Conservation (phyloP, 345 rosid species). For the Hypericum perforatum region DNA sequence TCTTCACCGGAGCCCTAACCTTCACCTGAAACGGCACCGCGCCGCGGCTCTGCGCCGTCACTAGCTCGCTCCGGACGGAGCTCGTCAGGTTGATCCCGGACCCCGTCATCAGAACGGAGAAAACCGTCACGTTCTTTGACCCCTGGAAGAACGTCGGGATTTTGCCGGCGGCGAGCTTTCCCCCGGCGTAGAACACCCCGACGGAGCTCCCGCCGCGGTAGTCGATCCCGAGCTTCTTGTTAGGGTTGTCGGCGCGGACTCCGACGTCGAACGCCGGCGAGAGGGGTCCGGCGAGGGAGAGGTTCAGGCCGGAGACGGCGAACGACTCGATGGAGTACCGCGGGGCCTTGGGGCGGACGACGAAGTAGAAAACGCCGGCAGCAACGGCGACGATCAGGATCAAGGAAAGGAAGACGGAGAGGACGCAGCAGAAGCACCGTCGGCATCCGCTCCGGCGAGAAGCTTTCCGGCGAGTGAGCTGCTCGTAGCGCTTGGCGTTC, state of each 20-base stretch:
- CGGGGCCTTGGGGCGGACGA: slow-evolving; percentile 58
- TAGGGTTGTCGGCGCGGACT: slow-evolving; percentile 48
- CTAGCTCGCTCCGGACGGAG: slow-evolving; percentile 17
- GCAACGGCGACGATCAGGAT: slow-evolving; percentile 35
- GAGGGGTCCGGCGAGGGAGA: slow-evolving; percentile 30
- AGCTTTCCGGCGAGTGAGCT: slow-evolving; percentile 27
- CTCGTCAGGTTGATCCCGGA: slow-evolving; percentile 34
- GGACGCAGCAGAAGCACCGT: slow-evolving; percentile 30
- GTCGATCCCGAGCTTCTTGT: slow-evolving; percentile 57
- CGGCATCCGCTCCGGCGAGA: slow-evolving; percentile 24
- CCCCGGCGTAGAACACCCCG: slow-evolving; percentile 27
- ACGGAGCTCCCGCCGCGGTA: slow-evolving; percentile 42
- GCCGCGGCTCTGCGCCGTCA: slow-evolving; percentile 17
- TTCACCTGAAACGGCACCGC: slow-evolving; percentile 46
- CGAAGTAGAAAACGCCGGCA: slow-evolving; percentile 46
- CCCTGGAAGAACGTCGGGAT: slow-evolving; percentile 55
- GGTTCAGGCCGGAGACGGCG: slow-evolving; percentile 45
- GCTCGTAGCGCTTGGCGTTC: slow-evolving; percentile 45
- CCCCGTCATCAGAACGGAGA: slow-evolving; percentile 38
- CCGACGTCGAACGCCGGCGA: slow-evolving; percentile 52
- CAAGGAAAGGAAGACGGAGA: slow-evolving; percentile 23
- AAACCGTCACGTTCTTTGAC: slow-evolving; percentile 43
- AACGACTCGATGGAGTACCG: slow-evolving; percentile 41
- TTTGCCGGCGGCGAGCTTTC: slow-evolving; percentile 34
- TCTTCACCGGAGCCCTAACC: slow-evolving; percentile 50